Evolutionary conservation across 345 rosid genomes (phyloP).

Genomic region (Capsella bursapastoris): DNA sequence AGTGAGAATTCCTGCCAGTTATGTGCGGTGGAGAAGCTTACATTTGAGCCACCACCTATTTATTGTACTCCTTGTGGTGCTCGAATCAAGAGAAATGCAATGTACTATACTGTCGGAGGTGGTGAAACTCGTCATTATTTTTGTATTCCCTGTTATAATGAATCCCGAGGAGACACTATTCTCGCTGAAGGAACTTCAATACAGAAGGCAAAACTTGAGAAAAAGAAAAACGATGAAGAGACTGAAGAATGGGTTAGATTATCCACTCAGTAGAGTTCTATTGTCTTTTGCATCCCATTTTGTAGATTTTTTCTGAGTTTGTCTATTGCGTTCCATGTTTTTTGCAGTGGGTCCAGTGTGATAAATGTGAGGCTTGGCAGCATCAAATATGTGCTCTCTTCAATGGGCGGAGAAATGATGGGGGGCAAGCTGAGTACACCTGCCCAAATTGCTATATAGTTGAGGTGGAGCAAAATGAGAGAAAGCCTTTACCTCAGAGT

Average conservation of each 20-base stretch:
- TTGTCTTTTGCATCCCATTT: conserved; percentile 17
- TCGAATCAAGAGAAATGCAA: conserved; percentile 97
- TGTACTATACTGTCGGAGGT: conserved; percentile 86
- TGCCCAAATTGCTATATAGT: conserved; percentile 94
- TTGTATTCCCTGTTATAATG: conserved; percentile 96
- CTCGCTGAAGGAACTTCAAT: conserved; percentile 70
- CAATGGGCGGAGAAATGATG: conserved; percentile 98
- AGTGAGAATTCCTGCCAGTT: conserved; percentile 98
- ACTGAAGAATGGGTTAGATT: conserved; percentile 96
- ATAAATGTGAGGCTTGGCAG: conserved; percentile 99
- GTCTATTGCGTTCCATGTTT: conserved; percentile 35
- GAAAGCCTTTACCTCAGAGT: conserved; percentile 92
- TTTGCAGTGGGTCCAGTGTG: conserved; percentile 99
- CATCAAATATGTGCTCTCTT: conserved; percentile 98
- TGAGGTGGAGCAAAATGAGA: conserved; percentile 91
- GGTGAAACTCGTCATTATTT: conserved; percentile 92
- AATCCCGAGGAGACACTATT: conserved; percentile 87
- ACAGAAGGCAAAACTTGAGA: conserved; percentile 81
- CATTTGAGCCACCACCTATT: conserved; percentile 98
- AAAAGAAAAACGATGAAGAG: conserved; percentile 98
- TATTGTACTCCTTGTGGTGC: conserved; percentile 97
- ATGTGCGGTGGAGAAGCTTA: conserved; percentile 98
- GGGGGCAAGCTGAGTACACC: conserved; percentile 99
- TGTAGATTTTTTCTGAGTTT: conserved; percentile 32
- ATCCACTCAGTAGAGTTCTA: conserved; percentile 6